Percentiles rank a stretch among this genome's conserved stretches.
Evolutionary conservation across 2,329 filamentous ascomycete species (phyloP).

Genomic region (Paramyrothecium sp.): DNA sequence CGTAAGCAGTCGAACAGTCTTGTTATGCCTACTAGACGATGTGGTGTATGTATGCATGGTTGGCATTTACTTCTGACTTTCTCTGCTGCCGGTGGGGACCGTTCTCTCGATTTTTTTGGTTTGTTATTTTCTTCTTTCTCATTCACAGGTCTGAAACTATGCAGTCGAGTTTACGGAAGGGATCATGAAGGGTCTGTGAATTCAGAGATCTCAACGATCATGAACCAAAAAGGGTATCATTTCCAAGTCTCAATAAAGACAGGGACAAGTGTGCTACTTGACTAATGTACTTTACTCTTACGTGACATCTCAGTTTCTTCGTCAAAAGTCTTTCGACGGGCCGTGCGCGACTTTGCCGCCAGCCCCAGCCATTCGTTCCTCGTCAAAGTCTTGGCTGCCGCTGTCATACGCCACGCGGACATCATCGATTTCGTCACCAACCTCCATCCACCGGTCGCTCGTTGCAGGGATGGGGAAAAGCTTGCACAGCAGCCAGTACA

Average conservation of each 20-base stretch:
- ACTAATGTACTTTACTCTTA: neutral
- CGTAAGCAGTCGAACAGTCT: neutral
- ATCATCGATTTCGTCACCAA: slow-evolving; percentile 62
- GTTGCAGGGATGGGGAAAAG: slow-evolving; percentile 72
- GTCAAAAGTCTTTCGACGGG: slow-evolving; percentile 10
- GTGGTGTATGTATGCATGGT: too few relatives aligned
- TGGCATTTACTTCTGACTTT: too few relatives aligned
- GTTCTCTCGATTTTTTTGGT: too few relatives aligned
- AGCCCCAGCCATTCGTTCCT: slow-evolving; percentile 24
- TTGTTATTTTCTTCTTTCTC: too few relatives aligned
- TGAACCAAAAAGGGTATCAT: neutral
- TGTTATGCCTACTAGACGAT: neutral
- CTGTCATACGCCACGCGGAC: slow-evolving; percentile 45
- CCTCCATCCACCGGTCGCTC: slow-evolving; percentile 75
- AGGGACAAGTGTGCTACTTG: neutral
- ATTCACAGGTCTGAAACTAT: neutral
- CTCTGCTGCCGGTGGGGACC: too few relatives aligned
- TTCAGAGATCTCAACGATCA: neutral
- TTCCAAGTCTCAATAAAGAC: neutral
- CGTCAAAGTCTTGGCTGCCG: slow-evolving; percentile 36
- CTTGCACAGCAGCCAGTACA: slow-evolving; percentile 71
- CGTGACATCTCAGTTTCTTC: neutral
- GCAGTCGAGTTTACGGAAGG: too few relatives aligned
- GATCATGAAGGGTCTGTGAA: too few relatives aligned
- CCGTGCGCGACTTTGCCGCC: slow-evolving; percentile 11